Percentiles rank a stretch among this genome's conserved stretches.
phyloP scores from a whole-genome alignment of 78 protist genomes.

The Dictyostelium firmibasis region DNA sequence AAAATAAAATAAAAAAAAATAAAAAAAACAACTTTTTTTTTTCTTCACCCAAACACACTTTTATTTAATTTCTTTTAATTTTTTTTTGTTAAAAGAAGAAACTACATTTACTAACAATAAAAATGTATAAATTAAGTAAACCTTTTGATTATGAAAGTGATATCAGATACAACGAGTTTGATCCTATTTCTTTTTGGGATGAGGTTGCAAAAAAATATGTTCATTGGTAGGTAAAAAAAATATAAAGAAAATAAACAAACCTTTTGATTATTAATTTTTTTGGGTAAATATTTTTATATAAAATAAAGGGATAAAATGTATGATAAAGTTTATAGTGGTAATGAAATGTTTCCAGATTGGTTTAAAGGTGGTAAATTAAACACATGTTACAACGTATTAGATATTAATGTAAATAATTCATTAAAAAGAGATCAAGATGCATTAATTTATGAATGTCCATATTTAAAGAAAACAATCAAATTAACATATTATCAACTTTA shows the following conservation, averaged over 20 bases:
- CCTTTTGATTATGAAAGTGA: conserved; percentile 21
- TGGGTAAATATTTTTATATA: too few relatives aligned
- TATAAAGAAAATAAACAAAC: too few relatives aligned
- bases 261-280: neutral
- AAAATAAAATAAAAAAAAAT: too few relatives aligned
- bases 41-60: too few relatives aligned
- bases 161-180: neutral
- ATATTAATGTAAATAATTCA: conserved; percentile 27
- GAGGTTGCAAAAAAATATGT: conserved; percentile 9
- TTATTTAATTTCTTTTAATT: too few relatives aligned
- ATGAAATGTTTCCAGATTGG: conserved; percentile 67
- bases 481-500: neutral
- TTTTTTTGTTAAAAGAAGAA: too few relatives aligned
- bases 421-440: neutral
- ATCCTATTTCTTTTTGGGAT: conserved; percentile 13
- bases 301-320: neutral
- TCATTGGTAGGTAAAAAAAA: neutral
- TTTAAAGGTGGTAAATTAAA: conserved; percentile 87
- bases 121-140: neutral
- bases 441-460: conserved; percentile 44
- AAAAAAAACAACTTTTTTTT: too few relatives aligned
- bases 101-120: too few relatives aligned
- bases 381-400: conserved; percentile 83
- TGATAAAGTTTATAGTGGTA: conserved; percentile 1
- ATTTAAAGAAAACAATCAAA: conserved; percentile 57